phyloP scores from a whole-genome alignment of 2,329 filamentous ascomycete genomes.

The Diaporthe longicolla region DNA sequence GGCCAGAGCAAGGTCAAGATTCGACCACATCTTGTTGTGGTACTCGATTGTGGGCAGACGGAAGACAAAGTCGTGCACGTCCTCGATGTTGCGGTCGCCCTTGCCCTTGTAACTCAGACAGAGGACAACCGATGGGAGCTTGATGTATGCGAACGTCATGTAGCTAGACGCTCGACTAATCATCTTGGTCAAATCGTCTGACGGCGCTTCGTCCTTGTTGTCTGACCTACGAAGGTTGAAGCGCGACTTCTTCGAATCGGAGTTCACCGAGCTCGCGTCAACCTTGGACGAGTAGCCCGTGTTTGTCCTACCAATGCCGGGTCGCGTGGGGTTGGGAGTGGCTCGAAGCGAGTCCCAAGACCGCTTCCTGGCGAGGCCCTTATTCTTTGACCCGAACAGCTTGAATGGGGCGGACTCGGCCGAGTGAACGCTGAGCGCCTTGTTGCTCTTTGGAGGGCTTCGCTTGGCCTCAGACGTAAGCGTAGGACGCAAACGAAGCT shows the following conservation, averaged over 20 bases:
- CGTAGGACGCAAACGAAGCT: constrained; percentile 87
- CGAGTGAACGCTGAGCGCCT: constrained; percentile 64
- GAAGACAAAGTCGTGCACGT: constrained; percentile 98
- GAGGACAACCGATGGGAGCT: constrained; percentile 93
- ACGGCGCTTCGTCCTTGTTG: constrained; percentile 72
- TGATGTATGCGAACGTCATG: constrained; percentile 97
- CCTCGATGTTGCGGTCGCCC: constrained; percentile 94
- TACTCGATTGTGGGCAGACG: constrained; percentile 94
- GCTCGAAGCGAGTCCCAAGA: constrained; percentile 70
- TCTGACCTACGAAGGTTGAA: constrained; percentile 68
- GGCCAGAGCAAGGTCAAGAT: constrained; percentile 91
- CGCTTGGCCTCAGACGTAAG: constrained; percentile 69
- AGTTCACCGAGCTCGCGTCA: constrained; percentile 54
- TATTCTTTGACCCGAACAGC: constrained; percentile 64
- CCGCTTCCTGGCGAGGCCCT: constrained; percentile 64
- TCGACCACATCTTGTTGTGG: constrained; percentile 99
- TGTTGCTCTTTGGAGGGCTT: constrained; percentile 55
- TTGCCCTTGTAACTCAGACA: constrained; percentile 98
- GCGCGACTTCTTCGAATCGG: constrained; percentile 62
- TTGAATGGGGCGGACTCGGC: constrained; percentile 63
- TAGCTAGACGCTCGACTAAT: constrained; percentile 94
- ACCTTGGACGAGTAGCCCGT: constrained; percentile 61
- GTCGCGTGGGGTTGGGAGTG: constrained; percentile 56
- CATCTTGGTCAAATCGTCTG: constrained; percentile 97
- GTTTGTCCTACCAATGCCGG: constrained; percentile 58